These are phyloP conservation scores for Chlorella variabilis DNA, from an alignment of 163 green algal species.

Conservation along the genomic window DNA sequence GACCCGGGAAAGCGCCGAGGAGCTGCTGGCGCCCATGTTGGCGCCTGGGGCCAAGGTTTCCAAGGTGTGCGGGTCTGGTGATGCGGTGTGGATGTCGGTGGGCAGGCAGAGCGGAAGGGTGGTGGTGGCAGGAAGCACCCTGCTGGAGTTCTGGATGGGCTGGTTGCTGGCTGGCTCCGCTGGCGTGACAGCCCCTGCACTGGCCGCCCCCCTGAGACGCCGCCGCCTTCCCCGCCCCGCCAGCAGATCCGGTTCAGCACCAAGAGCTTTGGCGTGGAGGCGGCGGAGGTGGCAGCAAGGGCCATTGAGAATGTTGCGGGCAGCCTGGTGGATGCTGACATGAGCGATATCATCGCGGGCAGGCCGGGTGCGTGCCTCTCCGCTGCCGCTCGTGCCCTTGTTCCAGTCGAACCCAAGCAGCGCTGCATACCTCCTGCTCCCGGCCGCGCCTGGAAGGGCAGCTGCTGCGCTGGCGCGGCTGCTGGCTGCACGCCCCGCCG, in stretches of 20 bases:
- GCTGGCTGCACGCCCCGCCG: too few relatives aligned
- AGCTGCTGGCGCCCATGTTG: slow-evolving; percentile 79
- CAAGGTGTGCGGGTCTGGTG: slow-evolving; percentile 51
- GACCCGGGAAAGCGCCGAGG: slow-evolving; percentile 72
- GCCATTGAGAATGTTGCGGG: slow-evolving; percentile 71
- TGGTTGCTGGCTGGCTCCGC: too few relatives aligned
- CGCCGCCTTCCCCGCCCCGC: not conserved
- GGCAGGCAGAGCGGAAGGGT: too few relatives aligned
- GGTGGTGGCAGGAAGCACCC: too few relatives aligned
- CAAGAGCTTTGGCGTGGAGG: slow-evolving; percentile 92
- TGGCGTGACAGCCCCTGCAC: too few relatives aligned
- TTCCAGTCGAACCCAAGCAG: too few relatives aligned
- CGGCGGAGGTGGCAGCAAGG: slow-evolving; percentile 78
- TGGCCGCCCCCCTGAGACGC: too few relatives aligned
- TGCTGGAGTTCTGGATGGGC: too few relatives aligned
- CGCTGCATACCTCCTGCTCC: too few relatives aligned
- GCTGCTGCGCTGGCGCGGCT: too few relatives aligned
- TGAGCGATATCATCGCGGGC: slow-evolving; percentile 96
- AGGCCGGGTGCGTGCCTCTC: slow-evolving; percentile 70
- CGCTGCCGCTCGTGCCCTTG: too few relatives aligned
- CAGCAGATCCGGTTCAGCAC: slow-evolving; percentile 91
- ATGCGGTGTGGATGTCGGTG: not conserved
- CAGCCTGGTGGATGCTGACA: slow-evolving; percentile 83
- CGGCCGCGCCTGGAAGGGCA: too few relatives aligned
- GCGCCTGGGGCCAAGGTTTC: slow-evolving; percentile 57